Evolutionary conservation across 73 alveolate genomes (phyloP), one percentile per base, ranked within the genome.

Genomic region (Paramecium octaurelia): DNA sequence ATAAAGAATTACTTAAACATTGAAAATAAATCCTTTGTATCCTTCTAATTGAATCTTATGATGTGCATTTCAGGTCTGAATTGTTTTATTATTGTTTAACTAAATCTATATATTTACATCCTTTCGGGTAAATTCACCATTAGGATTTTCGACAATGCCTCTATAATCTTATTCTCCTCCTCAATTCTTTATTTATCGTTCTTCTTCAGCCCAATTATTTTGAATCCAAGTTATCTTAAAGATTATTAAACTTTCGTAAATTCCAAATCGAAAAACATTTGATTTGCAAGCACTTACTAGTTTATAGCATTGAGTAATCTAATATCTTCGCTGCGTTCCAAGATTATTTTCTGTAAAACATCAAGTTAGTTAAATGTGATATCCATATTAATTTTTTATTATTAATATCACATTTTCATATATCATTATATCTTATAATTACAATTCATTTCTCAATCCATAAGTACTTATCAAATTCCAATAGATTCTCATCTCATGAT

Each of bases 1-100:
- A 80, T 80, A 80, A 80, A 80, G 91, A 80, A 80, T 46, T 80
- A 46, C 75, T 80, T 80, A 42, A 80, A 80, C 91, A 80, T 80
- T 23, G 57, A 42, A 31, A 80, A 48, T 40, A 80, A 42, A 80
- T 80, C 91, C 9, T 43, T 40, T 20, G 91, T 31, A 46, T 80
- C 91, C 57, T 80, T 80, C 57, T 80, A 44, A 80, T 80, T 80
- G 76, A 80, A 80, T 80, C 91, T 80, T 3, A 80, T 80, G 4
- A 80, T 80, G 27, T 80, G 73, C 91, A 80, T 80, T 31, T 80
- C 91, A 18, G 91, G 91, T 80, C 91, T 80, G 75, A 80, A 80
- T 24, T 31, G 23, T 80, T 80, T 80, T 23, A 80, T 80, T 21
- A 80, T 43, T 31, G 46, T 80, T 44, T 80, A 48, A 27, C 76